These are phyloP conservation scores for Clonostachys rhizophaga DNA, from an alignment of 2,329 filamentous ascomycete species.

Conservation along the genomic window DNA sequence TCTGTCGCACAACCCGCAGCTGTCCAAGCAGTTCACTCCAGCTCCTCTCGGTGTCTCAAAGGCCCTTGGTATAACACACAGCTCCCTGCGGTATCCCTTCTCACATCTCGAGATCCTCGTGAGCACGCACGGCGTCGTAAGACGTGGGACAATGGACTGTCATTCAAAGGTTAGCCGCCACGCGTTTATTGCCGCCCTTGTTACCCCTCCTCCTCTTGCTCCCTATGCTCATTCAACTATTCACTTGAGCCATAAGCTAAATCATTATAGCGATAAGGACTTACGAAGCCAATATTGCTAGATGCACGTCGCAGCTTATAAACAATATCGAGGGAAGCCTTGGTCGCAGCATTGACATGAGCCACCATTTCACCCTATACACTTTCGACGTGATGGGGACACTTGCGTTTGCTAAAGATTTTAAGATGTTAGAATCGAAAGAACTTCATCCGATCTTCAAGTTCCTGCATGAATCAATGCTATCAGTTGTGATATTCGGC, in stretches of 20 bases:
- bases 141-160: not conserved
- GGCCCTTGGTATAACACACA: not conserved
- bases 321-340: slow-evolving; percentile 10
- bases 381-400: slow-evolving; percentile 32
- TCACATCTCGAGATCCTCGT: not conserved
- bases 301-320: slow-evolving; percentile 14
- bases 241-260: no score
- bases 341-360: slow-evolving; percentile 14
- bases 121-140: not conserved
- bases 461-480: no score
- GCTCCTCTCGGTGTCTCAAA: not conserved
- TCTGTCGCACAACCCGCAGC: slow-evolving; percentile 21
- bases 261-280: slow-evolving; percentile 7
- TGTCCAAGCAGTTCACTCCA: slow-evolving; percentile 16
- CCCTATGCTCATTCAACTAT: no score
- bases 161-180: not conserved
- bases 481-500: no score
- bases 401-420: slow-evolving; percentile 25
- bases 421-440: slow-evolving; percentile 19
- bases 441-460: no score
- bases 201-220: no score
- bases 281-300: slow-evolving; percentile 18
- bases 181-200: no score
- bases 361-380: slow-evolving; percentile 24
- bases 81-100: not conserved